A percentile compares a stretch with the other conserved stretches of the same genome.
Conservation (phyloP, 1,139 yeast genomes). For the Wickerhamiella infanticola region DNA sequence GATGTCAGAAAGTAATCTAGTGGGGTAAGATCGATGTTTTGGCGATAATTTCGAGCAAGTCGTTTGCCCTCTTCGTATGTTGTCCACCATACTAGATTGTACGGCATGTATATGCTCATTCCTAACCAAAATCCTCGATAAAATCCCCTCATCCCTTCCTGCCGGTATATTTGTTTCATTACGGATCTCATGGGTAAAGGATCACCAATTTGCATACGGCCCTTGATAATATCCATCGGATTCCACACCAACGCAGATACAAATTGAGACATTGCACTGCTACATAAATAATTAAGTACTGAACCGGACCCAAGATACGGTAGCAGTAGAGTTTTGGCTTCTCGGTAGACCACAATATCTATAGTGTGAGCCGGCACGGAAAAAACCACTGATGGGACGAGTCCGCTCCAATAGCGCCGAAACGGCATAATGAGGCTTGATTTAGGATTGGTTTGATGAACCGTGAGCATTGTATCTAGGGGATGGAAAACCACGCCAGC, state of each 20-base stretch:
- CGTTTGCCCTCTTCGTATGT: slow-evolving; percentile 17
- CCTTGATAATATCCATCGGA: slow-evolving; percentile 29
- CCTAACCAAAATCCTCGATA: slow-evolving; percentile 29
- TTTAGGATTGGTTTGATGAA: slow-evolving; percentile 25
- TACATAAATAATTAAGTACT: slow-evolving; percentile 19
- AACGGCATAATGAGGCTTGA: slow-evolving; percentile 22
- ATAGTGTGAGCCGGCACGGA: slow-evolving; percentile 28
- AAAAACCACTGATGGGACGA: slow-evolving; percentile 23
- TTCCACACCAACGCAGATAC: slow-evolving; percentile 26
- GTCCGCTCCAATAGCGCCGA: slow-evolving; percentile 26
- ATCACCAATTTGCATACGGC: slow-evolving; percentile 24
- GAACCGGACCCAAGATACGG: slow-evolving; percentile 23
- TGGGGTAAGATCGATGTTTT: not conserved
- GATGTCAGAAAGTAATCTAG: slow-evolving; percentile 22
- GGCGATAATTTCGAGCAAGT: not conserved
- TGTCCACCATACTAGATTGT: slow-evolving; percentile 25
- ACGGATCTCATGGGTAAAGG: slow-evolving; percentile 12
- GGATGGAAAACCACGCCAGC: slow-evolving; percentile 7
- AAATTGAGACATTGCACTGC: slow-evolving; percentile 26
- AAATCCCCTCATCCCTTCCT: slow-evolving; percentile 25
- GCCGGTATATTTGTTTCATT: slow-evolving; percentile 16
- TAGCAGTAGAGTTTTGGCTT: slow-evolving; percentile 21
- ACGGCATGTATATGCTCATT: slow-evolving; percentile 24
- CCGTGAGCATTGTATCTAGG: slow-evolving; percentile 23
- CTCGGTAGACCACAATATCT: slow-evolving; percentile 26